A percentile compares a stretch with the other conserved stretches of the same genome.
These are phyloP conservation scores for Myochromella boudieri DNA, from an alignment of 768 basidiomycete genomes.

Conservation along the genomic window DNA sequence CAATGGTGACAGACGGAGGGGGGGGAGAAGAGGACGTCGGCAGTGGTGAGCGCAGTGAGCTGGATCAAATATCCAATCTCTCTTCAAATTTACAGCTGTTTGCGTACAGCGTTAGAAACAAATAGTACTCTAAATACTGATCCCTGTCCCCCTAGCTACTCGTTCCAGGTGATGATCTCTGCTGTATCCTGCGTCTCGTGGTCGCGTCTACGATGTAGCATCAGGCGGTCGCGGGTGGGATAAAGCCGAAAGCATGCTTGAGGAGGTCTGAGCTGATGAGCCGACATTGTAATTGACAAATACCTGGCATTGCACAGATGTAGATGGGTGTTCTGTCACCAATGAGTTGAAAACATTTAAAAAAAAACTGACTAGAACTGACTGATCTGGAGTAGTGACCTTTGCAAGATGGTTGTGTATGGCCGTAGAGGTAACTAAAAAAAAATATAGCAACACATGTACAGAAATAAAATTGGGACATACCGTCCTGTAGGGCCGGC, in stretches of 20 bases:
- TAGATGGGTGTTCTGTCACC: slow-evolving; percentile 77
- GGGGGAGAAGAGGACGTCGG: slow-evolving; percentile 9
- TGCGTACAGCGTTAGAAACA: no score
- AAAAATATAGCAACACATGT: background rate
- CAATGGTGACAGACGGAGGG: slow-evolving; percentile 13
- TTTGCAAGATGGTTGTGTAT: slow-evolving; percentile 49
- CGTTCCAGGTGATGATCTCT: slow-evolving; percentile 75
- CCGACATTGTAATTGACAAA: slow-evolving; percentile 10
- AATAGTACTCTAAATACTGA: background rate
- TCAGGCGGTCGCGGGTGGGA: slow-evolving; percentile 65
- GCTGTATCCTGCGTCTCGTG: slow-evolving; percentile 57
- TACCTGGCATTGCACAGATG: slow-evolving; percentile 69
- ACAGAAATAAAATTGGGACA: slow-evolving; percentile 15
- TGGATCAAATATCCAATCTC: slow-evolving; percentile 10
- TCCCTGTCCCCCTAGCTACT: slow-evolving; percentile 18
- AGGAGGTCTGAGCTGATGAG: background rate
- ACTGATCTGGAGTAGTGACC: slow-evolving; percentile 69
- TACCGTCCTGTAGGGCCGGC: slow-evolving; percentile 54
- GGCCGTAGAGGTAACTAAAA: slow-evolving; percentile 40
- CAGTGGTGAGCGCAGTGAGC: background rate
- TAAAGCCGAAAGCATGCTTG: slow-evolving; percentile 73
- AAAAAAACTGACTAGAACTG: background rate
- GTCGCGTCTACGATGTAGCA: slow-evolving; percentile 72
- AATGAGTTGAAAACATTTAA: background rate
- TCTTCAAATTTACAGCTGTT: no score